Conservation (phyloP, 371 early-diverging fungal species). For the Mucor sp. region DNA sequence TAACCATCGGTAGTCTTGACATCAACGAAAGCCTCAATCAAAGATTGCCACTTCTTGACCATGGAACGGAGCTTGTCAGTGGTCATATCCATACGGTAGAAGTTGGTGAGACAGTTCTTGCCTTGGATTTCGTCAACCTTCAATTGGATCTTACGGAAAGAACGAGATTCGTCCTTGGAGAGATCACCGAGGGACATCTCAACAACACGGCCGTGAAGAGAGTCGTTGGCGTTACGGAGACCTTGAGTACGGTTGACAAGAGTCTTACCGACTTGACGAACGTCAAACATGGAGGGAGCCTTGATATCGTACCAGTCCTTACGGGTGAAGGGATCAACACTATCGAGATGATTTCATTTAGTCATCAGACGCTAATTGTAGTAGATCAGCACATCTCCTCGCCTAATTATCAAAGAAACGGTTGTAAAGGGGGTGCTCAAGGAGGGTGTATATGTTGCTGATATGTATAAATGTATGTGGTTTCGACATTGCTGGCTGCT, state of each 20-base stretch:
- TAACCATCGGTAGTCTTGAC: conserved; percentile 99
- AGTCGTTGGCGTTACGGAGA: conserved; percentile 96
- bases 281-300: conserved; percentile 95
- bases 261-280: conserved; percentile 97
- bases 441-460: neutral
- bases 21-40: conserved; percentile 97
- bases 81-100: conserved; percentile 99
- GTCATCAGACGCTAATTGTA: neutral
- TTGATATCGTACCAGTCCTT: conserved; percentile 99
- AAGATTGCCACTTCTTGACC: conserved; percentile 99
- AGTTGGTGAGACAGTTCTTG: conserved; percentile 98
- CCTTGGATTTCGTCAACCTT: conserved; percentile 97
- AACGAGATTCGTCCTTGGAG: conserved; percentile 90
- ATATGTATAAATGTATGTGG: neutral
- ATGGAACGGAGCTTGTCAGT: conserved; percentile 99
- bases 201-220: conserved; percentile 96
- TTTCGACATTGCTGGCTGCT: neutral
- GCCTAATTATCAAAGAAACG: neutral
- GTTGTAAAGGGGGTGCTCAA: neutral
- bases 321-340: conserved; percentile 95
- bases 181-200: conserved; percentile 99
- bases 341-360: conserved; percentile 24
- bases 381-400: neutral
- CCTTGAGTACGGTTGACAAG: conserved; percentile 99
- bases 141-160: conserved; percentile 98